These are phyloP conservation scores for Fusarium phyllophilum DNA, from an alignment of 2,329 filamentous ascomycete genomes.

Conservation along the genomic window DNA sequence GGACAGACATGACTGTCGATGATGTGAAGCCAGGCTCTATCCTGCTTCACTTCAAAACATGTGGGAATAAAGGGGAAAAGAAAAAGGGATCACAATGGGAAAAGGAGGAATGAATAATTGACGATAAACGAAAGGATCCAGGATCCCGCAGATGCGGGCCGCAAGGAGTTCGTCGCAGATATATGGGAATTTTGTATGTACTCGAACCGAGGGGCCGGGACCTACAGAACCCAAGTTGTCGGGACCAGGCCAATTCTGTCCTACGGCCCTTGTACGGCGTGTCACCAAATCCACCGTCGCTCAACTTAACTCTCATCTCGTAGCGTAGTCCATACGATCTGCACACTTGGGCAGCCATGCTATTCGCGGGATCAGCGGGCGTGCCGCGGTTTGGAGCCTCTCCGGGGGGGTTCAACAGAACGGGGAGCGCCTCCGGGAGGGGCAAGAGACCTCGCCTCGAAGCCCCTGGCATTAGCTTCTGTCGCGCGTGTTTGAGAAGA, in stretches of 20 bases:
- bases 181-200: slow-evolving; percentile 8
- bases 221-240: slow-evolving; percentile 19
- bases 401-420: background rate
- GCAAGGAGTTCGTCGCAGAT: slow-evolving; percentile 24
- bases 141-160: slow-evolving; percentile 27
- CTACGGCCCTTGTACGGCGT: slow-evolving; percentile 14
- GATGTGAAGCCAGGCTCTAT: background rate
- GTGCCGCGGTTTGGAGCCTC: slow-evolving; percentile 15
- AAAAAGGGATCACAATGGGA: background rate
- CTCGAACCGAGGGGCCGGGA: slow-evolving; percentile 5
- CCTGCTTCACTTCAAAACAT: background rate
- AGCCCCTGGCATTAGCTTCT: slow-evolving; percentile 6
- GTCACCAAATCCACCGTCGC: slow-evolving; percentile 23
- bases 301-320: background rate
- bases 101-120: slow-evolving; percentile 4
- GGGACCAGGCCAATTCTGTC: slow-evolving; percentile 6
- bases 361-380: slow-evolving; percentile 10
- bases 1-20: slow-evolving; percentile 35
- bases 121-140: slow-evolving; percentile 26
- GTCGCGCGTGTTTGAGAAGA: background rate
- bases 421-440: slow-evolving; percentile 5
- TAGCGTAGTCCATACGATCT: background rate
- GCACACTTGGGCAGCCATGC: slow-evolving; percentile 19
- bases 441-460: background rate
- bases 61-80: slow-evolving; percentile 1